Evolutionary conservation across 495 filamentous ascomycete species (phyloP), one percentile per base, ranked within the genome.

Genomic region (Arthonia radiata): DNA sequence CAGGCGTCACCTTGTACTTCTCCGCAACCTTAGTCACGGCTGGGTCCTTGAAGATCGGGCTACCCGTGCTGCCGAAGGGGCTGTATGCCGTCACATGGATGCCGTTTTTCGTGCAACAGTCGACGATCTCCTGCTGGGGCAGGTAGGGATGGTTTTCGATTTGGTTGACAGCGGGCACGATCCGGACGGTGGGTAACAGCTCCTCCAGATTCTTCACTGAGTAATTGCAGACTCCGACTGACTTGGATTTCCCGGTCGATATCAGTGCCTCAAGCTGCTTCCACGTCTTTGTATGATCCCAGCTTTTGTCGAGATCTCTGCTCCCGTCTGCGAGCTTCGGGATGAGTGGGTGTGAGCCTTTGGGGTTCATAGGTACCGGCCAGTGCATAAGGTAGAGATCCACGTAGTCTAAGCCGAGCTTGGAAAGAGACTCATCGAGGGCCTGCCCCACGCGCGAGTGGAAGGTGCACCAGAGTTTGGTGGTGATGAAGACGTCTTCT

Each of bases 141-240:
- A 86, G 61, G 4, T 56, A 59, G 9, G 71, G 71, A 53, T 82
- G 75, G 52, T 82, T 81, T 53, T 91, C 80, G 41, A 89, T 80
- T 62, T 89, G 78, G 53, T 89, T 86, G 34, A 67, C 73, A n/a
- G 78, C 77, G 7, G 80, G 80, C 1, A 70, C 44, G 22, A 82
- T 49, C 17, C 48, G 59, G 27, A 61, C 64, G 26, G 71, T 50
- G 3, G 64, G 54, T 4, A 86, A 59, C 23, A 89, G 54, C 41
- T 80, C 50, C 42, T 80, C 61, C 1, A 90, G 59, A 42, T 69
- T 80, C 28, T 50, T 49, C 28, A 61, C 56, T 43, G 68, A 74
- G 57, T 79, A 83, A 50, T 91, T 89, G 33, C 63, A 73, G 15
- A 89, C 74, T 27, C 79, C 79, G 35, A 89, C 80, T 11, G 71